Percentiles rank a stretch among this genome's conserved stretches.
Evolutionary conservation across 148 eudicot species (phyloP).

Genomic region (Chenopodium album): DNA sequence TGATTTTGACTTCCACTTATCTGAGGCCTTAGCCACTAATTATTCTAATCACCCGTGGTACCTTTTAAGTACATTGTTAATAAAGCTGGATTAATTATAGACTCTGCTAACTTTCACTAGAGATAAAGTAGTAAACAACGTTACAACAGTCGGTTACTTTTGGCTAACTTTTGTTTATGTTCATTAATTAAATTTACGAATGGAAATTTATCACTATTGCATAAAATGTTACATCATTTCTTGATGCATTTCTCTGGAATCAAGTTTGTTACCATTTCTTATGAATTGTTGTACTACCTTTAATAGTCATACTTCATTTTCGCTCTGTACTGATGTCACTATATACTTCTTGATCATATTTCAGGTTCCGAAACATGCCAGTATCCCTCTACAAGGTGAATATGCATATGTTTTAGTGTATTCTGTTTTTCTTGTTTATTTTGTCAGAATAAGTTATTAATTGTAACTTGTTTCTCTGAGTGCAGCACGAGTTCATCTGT

Average conservation of each 20-base stretch:
- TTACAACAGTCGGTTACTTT: constrained; percentile 7
- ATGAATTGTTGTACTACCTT: not conserved
- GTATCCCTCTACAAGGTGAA: constrained; percentile 84
- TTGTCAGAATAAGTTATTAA: not conserved
- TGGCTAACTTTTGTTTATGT: not conserved
- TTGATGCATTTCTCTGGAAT: not conserved
- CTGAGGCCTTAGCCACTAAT: not conserved
- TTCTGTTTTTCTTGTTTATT: not conserved
- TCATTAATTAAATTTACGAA: not conserved
- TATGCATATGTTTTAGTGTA: not conserved
- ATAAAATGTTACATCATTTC: not conserved
- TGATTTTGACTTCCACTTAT: constrained; percentile 14
- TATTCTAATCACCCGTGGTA: constrained; percentile 6
- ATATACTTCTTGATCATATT: constrained; percentile 4
- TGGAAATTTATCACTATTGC: not conserved
- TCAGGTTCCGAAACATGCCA: constrained; percentile 74
- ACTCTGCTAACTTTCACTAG: constrained; percentile 17
- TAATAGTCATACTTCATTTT: not conserved
- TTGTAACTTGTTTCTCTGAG: constrained; percentile 1
- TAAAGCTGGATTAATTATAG: constrained; percentile 5
- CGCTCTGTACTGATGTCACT: not conserved
- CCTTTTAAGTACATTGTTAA: not conserved
- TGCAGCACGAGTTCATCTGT: constrained; percentile 93
- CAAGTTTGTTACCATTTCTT: not conserved
- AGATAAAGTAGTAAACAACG: constrained; percentile 21